phyloP scores from a whole-genome alignment of 305 asterid genomes.

The Monarda citriodora region DNA sequence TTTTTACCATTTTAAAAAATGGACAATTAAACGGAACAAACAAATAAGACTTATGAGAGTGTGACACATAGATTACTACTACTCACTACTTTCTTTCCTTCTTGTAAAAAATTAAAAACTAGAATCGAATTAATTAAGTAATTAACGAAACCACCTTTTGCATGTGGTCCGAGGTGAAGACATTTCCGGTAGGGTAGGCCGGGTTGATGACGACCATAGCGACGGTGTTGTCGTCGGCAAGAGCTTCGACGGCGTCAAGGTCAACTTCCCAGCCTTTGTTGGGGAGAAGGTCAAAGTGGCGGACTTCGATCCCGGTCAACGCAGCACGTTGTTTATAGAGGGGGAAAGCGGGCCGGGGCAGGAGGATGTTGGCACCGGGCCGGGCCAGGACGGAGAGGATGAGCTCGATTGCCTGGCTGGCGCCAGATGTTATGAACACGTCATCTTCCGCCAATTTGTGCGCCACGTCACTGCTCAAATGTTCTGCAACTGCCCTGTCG shows the following conservation, averaged over 20 bases:
- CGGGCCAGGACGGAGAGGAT: conserved; percentile 48
- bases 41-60: too few species aligned
- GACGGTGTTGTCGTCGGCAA: conserved; percentile 64
- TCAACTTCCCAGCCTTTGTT: conserved; percentile 69
- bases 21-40: too few species aligned
- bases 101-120: too few species aligned
- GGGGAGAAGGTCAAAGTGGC: conserved; percentile 65
- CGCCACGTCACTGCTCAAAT: conserved; percentile 48
- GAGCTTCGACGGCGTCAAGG: conserved; percentile 49
- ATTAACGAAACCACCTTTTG: too few species aligned
- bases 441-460: conserved; percentile 50
- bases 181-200: conserved; percentile 60
- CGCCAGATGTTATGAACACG: conserved; percentile 59
- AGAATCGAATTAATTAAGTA: neutral
- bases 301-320: conserved; percentile 55
- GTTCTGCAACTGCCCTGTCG: conserved; percentile 61
- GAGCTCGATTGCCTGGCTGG: conserved; percentile 66
- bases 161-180: conserved; percentile 32
- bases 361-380: conserved; percentile 65
- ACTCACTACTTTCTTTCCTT: too few species aligned
- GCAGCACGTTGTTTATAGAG: conserved; percentile 53
- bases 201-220: conserved; percentile 72
- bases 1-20: too few species aligned
- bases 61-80: too few species aligned
- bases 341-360: conserved; percentile 78